Evolutionary conservation across 305 asterid genomes (phyloP), one percentile per base, ranked within the genome.

Genomic region (Solanum hybrid): DNA sequence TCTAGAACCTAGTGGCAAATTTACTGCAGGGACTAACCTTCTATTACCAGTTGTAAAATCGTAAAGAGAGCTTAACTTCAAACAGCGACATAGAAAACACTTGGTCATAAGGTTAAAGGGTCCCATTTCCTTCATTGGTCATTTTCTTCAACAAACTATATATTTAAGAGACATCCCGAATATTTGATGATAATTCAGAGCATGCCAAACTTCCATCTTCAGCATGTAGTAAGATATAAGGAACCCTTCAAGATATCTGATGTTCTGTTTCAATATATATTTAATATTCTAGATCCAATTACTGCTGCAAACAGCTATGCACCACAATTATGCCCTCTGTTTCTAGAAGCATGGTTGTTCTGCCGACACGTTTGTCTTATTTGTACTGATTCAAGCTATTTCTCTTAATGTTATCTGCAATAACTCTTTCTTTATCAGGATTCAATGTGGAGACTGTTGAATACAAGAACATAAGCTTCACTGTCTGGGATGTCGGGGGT

Each of bases 381-480:
- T 87, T 38, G 81, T 22, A 6, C 22, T 5, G 22, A 42, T 87
- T 7, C 11, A 36, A 86, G 8, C 11, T 27, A 86, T 71, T 71
- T 14, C 89, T 35, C 56, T 66, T 69, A 64, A 71, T 9, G 56
- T 13, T 15, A 13, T 22, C 78, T 89, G 81, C 15, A 45, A 82
- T 29, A 42, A 29, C 87, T 56, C 24, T 17, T 4, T 69, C 24
- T 35, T 42, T 86, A 17, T 51, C 93, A 96, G 98, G 99, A 56
- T 96, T 96, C 91, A 96, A 96, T 31, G 94, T 92, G 91, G 94
- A 92, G 90, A 92, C 94, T 27, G 94, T 92, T 87, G 94, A 92
- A 75, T 96, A 96, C 97, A 96, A 96, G 95, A 96, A 96, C 94
- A 96, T 96, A 88, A 95, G 98, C 93, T 95, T 95, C 91, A 96